Conservation (phyloP, 768 basidiomycete species). For the Russula olivacea region DNA sequence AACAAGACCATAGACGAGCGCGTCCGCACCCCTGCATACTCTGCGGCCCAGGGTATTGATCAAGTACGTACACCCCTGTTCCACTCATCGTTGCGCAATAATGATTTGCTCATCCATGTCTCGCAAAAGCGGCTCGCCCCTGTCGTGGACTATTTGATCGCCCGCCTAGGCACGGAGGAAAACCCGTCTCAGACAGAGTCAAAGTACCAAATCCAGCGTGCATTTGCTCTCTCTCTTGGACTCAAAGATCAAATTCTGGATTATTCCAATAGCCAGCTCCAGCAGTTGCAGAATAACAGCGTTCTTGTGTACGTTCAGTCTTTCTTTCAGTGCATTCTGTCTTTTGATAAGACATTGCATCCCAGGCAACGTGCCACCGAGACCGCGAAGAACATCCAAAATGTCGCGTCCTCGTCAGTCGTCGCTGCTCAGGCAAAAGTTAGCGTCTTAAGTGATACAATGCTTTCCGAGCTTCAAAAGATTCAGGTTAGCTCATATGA, state of each 20-base stretch:
- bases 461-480: conserved; percentile 62
- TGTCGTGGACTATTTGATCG: conserved; percentile 59
- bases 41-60: conserved; percentile 63
- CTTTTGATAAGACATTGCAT: conserved; percentile 10
- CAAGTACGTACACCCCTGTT: conserved; percentile 42
- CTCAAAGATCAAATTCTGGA: conserved; percentile 56
- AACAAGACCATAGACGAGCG: conserved; percentile 61
- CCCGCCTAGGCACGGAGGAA: conserved; percentile 42
- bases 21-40: conserved; percentile 56
- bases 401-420: conserved; percentile 53
- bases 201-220: conserved; percentile 77
- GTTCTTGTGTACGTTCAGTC: conserved; percentile 50
- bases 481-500: conserved; percentile 36
- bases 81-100: conserved; percentile 4
- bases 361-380: conserved; percentile 62
- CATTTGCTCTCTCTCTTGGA: conserved; percentile 55
- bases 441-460: conserved; percentile 54
- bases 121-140: conserved; percentile 57
- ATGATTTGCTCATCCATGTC: conserved; percentile 25
- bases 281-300: conserved; percentile 61
- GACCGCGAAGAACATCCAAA: conserved; percentile 57
- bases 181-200: conserved; percentile 45
- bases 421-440: conserved; percentile 50
- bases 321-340: not conserved
- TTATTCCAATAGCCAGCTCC: conserved; percentile 67